Percentiles rank a stretch among this genome's conserved stretches.
Evolutionary conservation across 257 asterid species (phyloP).

Genomic region (Solanum piurae): DNA sequence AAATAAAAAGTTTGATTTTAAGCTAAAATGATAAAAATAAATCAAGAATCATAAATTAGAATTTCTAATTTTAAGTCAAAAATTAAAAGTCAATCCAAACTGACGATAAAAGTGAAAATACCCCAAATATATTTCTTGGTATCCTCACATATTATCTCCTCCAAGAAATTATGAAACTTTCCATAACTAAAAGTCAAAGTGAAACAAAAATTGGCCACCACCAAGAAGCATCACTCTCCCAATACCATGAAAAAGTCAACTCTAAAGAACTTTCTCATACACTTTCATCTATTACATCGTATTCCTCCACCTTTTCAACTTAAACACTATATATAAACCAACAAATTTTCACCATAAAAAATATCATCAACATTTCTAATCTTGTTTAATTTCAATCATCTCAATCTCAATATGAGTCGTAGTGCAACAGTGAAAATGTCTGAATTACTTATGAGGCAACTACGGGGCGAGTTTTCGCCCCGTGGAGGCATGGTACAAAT

Average conservation of each 20-base stretch:
- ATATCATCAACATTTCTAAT: not conserved
- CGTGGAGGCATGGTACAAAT: not conserved
- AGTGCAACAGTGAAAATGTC: constrained; percentile 19
- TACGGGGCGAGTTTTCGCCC: not conserved
- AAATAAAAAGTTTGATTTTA: no score
- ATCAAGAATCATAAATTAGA: no score
- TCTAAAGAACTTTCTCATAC: not conserved
- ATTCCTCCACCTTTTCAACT: not conserved
- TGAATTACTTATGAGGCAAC: constrained; percentile 11
- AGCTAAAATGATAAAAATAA: no score
- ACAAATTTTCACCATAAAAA: not conserved
- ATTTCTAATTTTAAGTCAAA: no score
- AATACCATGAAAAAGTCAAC: not conserved
- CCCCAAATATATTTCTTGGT: not conserved
- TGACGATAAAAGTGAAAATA: no score
- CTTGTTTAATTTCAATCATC: not conserved
- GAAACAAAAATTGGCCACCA: not conserved
- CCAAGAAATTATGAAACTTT: not conserved
- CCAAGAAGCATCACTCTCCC: not conserved
- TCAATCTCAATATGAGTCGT: constrained; percentile 21
- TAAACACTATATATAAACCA: not conserved
- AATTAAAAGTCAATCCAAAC: no score
- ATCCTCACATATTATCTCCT: not conserved
- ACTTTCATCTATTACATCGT: not conserved
- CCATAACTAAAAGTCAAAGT: not conserved